Evolutionary conservation across 495 filamentous ascomycete species (phyloP).

Genomic region (Mytilinidion resinicola): DNA sequence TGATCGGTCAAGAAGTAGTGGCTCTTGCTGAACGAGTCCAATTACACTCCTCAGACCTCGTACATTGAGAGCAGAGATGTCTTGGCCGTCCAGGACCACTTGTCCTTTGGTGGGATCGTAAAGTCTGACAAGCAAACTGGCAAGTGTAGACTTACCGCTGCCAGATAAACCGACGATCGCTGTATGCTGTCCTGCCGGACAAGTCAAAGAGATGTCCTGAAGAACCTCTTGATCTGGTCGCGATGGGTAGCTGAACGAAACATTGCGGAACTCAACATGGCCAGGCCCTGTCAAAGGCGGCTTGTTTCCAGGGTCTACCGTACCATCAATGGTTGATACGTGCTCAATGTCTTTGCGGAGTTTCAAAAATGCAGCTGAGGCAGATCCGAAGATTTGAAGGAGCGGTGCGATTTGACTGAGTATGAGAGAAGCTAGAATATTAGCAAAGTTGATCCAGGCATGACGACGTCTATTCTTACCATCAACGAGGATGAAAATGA

Average conservation of each 20-base stretch:
- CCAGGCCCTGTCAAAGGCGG: constrained; percentile 7
- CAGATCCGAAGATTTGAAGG: constrained; percentile 44
- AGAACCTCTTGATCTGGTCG: constrained; percentile 18
- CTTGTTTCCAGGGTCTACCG: constrained; percentile 26
- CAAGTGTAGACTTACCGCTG: constrained; percentile 21
- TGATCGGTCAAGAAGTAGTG: constrained; percentile 17
- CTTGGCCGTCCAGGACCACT: constrained; percentile 2
- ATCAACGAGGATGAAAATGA: constrained; percentile 61
- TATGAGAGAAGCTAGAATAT: constrained; percentile 33
- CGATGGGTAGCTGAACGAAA: constrained; percentile 30
- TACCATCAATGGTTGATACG: constrained; percentile 32
- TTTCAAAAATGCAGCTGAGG: constrained; percentile 41
- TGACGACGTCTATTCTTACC: constrained; percentile 36
- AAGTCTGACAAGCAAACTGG: constrained; percentile 9
- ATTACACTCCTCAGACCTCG: constrained; percentile 5
- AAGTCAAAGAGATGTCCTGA: constrained; percentile 11
- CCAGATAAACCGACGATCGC: constrained; percentile 27
- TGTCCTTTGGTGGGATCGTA: constrained; percentile 17
- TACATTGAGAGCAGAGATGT: constrained; percentile 5
- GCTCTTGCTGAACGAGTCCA: constrained; percentile 14
- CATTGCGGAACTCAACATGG: constrained; percentile 33
- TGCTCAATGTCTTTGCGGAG: constrained; percentile 44
- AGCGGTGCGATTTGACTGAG: constrained; percentile 40
- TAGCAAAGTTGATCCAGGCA: constrained; percentile 12
- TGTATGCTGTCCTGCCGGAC: constrained; percentile 20